Evolutionary conservation across 331 rosid genomes (phyloP), one percentile per base, ranked within the genome.

Genomic region (Acacia pycnantha): DNA sequence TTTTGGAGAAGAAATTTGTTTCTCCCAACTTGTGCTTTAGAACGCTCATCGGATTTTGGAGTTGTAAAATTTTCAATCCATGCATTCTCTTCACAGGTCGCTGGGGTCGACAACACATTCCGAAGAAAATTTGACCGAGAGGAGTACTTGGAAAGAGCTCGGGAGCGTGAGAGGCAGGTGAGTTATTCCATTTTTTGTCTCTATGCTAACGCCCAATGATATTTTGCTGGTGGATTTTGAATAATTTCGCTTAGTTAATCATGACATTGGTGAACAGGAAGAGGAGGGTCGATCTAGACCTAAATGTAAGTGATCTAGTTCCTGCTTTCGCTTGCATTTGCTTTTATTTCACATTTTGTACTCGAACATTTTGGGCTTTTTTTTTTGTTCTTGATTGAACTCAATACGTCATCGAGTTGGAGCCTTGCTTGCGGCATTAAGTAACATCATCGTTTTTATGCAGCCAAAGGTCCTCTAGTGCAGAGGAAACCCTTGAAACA

Each of bases 401-500:
- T 18, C 35, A 48, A 8, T 47, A 70, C 4, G 50, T 50, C 44
- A 37, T 79, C 3, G 73, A 29, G 33, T 33, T 79, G 58, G 35
- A 47, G 76, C 72, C 47, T 19, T 65, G 47, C 35, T 56, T 13
- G 3, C 13, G 41, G 31, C 48, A 73, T 68, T 80, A 66, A 70
- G 79, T 64, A 10, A 53, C 51, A 61, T 50, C 2, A 37, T 79
- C 22, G 58, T 58, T 16, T 77, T 83, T 58, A 27, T 87, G 81
- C 88, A 96, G 95, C 86, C 0, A 94, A 92, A 87, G 98, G 97
- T 53, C 98, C 98, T 80, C 90, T 81, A 1, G 97, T 91, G 74
- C 98, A 92, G 82, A 90, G 98, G 91, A 92, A 96, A 82, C 98
- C 99, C 62, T 82, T 96, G 89, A 96, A 96, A 82, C 98, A 96